Percentiles rank a stretch among this genome's conserved stretches.
phyloP scores from a whole-genome alignment of 2,329 filamentous ascomycete genomes.

The Nigrospora oryzae region DNA sequence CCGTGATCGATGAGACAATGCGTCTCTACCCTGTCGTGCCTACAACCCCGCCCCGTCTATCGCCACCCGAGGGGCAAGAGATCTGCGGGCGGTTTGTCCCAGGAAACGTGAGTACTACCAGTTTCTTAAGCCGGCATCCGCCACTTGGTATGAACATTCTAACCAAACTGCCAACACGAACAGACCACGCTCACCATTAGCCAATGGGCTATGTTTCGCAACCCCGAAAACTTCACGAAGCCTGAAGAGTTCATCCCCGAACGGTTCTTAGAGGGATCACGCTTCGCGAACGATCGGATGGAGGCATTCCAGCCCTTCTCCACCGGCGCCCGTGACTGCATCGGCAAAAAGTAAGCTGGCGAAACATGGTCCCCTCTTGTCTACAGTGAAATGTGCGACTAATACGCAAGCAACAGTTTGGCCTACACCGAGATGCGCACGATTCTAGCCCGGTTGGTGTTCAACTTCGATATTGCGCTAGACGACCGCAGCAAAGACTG shows the following conservation, averaged over 20 bases:
- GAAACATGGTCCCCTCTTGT: no score
- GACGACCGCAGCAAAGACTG: no score
- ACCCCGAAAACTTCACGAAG: conserved; percentile 2
- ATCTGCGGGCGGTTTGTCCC: conserved; percentile 9
- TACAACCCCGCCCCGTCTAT: conserved; percentile 7
- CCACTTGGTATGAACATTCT: not conserved
- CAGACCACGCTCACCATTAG: conserved; percentile 16
- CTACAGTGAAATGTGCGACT: no score
- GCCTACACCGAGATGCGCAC: no score
- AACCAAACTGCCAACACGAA: accelerated
- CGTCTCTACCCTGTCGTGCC: conserved; percentile 26
- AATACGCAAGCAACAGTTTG: no score
- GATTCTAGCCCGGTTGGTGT: no score
- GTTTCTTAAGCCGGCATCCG: no score
- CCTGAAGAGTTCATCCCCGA: conserved; percentile 1
- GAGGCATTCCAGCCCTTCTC: conserved; percentile 3
- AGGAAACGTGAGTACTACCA: conserved; percentile 4
- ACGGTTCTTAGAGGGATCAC: not conserved
- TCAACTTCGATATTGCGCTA: no score
- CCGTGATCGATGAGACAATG: conserved; percentile 29
- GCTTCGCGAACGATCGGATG: not conserved
- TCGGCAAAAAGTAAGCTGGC: not conserved
- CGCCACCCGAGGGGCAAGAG: conserved; percentile 7
- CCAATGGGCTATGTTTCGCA: conserved; percentile 18
- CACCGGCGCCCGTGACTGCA: conserved; percentile 1